Conservation (phyloP, 192 early-diverging fungal species). For the Coemansia javaensis region DNA sequence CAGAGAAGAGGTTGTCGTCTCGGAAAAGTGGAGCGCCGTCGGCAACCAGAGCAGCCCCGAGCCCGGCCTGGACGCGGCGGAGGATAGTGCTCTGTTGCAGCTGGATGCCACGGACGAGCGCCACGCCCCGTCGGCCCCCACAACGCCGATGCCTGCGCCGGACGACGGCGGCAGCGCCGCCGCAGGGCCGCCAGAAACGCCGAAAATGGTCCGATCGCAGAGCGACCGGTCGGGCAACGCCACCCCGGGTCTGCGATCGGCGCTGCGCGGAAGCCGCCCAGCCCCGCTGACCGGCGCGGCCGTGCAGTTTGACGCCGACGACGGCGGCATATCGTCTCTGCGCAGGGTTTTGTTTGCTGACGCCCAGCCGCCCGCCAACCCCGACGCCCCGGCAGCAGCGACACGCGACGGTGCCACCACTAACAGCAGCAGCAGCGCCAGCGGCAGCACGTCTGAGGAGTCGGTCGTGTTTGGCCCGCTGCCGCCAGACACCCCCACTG, state of each 20-base stretch:
- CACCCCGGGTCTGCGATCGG: slow-evolving; percentile 6
- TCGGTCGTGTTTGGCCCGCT: slow-evolving; percentile 7
- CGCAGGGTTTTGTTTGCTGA: slow-evolving; percentile 21
- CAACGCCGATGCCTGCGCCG: slow-evolving; percentile 2
- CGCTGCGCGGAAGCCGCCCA: slow-evolving; percentile 17
- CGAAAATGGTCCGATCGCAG: slow-evolving; percentile 19
- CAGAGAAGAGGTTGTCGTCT: slow-evolving; percentile 31
- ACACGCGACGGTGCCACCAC: background rate
- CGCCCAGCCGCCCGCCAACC: slow-evolving; percentile 1
- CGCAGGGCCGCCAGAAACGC: slow-evolving; percentile 7
- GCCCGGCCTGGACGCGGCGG: background rate
- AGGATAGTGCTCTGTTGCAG: too few species aligned
- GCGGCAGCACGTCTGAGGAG: background rate
- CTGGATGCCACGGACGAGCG: background rate
- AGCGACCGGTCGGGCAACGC: slow-evolving; percentile 7
- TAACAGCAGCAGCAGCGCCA: too few species aligned
- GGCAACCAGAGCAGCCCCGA: slow-evolving; percentile 5
- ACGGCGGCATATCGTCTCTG: background rate
- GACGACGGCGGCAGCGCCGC: background rate
- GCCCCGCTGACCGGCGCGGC: background rate
- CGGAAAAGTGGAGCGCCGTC: slow-evolving; percentile 29
- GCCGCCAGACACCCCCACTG: background rate
- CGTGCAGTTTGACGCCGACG: slow-evolving; percentile 2
- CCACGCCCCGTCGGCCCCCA: slow-evolving; percentile 1
- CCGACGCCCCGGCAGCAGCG: background rate